phyloP scores from a whole-genome alignment of 495 filamentous ascomycete species.

The Pseudoneurospora amorphoporcata region DNA sequence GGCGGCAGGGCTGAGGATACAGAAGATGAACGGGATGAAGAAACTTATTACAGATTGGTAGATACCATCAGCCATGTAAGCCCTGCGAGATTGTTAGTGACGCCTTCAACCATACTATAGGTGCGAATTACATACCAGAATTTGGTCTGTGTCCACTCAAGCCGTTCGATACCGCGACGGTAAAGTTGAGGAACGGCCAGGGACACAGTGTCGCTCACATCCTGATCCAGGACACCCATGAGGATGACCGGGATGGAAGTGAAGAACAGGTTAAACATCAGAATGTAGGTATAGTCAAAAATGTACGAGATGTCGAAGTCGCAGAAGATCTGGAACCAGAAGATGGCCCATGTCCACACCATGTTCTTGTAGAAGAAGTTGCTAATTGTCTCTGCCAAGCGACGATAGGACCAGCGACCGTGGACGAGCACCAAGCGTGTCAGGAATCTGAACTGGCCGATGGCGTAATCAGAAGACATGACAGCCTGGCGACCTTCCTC shows the following conservation, averaged over 20 bases:
- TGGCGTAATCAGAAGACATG: slow-evolving; percentile 98
- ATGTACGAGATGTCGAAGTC: slow-evolving; percentile 94
- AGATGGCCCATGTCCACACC: slow-evolving; percentile 93
- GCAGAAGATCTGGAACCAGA: slow-evolving; percentile 96
- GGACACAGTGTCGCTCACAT: slow-evolving; percentile 89
- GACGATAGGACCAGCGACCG: slow-evolving; percentile 91
- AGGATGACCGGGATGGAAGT: slow-evolving; percentile 92
- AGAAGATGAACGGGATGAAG: slow-evolving; percentile 83
- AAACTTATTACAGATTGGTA: slow-evolving; percentile 91
- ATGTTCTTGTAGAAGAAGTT: slow-evolving; percentile 99
- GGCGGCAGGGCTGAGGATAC: slow-evolving; percentile 53
- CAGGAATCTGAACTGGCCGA: slow-evolving; percentile 94
- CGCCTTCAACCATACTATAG: background rate
- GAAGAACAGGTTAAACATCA: slow-evolving; percentile 93
- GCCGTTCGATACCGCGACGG: slow-evolving; percentile 86
- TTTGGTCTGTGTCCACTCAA: slow-evolving; percentile 94
- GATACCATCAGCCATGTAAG: slow-evolving; percentile 89
- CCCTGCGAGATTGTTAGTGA: slow-evolving; percentile 41
- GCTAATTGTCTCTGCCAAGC: slow-evolving; percentile 84
- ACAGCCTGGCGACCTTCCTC: slow-evolving; percentile 94
- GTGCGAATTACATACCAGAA: slow-evolving; percentile 63
- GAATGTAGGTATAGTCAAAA: slow-evolving; percentile 95
- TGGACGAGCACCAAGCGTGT: slow-evolving; percentile 89
- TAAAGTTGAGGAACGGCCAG: slow-evolving; percentile 93
- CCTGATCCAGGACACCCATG: slow-evolving; percentile 96